Percentiles rank a stretch among this genome's conserved stretches.
Conservation (phyloP, 2,329 filamentous ascomycete genomes). For the Ceratocystis variospora region DNA sequence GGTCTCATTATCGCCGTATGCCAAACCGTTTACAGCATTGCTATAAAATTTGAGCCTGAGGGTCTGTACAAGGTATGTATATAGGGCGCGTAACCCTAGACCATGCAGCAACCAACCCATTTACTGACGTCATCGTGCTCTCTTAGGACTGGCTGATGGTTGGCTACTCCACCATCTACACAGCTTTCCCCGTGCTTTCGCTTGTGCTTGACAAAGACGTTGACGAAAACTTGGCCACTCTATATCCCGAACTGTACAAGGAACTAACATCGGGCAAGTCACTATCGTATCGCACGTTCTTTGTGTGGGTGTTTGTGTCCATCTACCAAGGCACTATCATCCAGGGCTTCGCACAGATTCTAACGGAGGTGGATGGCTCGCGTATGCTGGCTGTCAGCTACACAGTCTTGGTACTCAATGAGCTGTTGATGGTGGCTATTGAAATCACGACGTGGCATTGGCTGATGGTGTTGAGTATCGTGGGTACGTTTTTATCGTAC, state of each 20-base stretch:
- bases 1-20: constrained; percentile 90
- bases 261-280: constrained; percentile 83
- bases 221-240: constrained; percentile 79
- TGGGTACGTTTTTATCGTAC: constrained; percentile 73
- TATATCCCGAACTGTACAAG: constrained; percentile 96
- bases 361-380: constrained; percentile 61
- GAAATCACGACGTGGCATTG: constrained; percentile 96
- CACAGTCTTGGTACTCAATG: constrained; percentile 82
- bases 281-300: constrained; percentile 85
- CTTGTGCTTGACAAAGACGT: constrained; percentile 92
- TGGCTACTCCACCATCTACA: constrained; percentile 92
- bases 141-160: constrained; percentile 80
- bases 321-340: constrained; percentile 94
- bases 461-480: constrained; percentile 70
- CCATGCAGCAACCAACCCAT: not conserved
- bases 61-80: constrained; percentile 62
- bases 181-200: constrained; percentile 80
- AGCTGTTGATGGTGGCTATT: constrained; percentile 92
- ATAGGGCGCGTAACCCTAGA: not conserved
- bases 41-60: constrained; percentile 80
- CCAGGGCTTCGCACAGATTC: constrained; percentile 80
- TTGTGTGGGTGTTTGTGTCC: constrained; percentile 88
- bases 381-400: constrained; percentile 84
- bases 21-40: constrained; percentile 95
- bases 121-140: constrained; percentile 20